Evolutionary conservation across 2,329 filamentous ascomycete species (phyloP).

Genomic region (Colletotrichum lentis): DNA sequence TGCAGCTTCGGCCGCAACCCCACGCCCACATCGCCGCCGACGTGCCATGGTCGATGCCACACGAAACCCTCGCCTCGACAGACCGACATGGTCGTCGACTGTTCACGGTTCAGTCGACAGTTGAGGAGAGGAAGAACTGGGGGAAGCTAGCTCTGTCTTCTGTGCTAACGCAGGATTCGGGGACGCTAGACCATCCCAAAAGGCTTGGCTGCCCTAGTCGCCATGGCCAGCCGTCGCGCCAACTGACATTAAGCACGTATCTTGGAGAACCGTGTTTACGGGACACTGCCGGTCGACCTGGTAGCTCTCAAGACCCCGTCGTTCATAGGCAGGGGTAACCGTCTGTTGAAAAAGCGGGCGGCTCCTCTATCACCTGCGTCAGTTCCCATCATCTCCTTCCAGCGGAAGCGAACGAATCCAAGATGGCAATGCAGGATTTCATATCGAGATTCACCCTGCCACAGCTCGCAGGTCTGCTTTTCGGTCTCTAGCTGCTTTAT

Average conservation of each 20-base stretch:
- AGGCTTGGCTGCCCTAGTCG: background rate
- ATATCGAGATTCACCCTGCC: constrained; percentile 42
- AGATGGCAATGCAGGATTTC: constrained; percentile 42
- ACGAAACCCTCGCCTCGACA: background rate
- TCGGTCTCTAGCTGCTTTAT: constrained; percentile 45
- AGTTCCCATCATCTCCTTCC: background rate
- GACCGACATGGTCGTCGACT: too few species aligned
- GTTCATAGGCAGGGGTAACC: background rate
- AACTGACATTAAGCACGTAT: background rate
- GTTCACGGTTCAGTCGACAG: background rate
- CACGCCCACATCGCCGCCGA: too few species aligned
- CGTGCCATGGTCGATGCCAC: background rate
- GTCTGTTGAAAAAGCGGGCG: background rate
- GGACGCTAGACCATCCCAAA: background rate
- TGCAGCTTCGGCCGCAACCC: background rate
- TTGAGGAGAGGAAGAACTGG: background rate
- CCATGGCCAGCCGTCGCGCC: background rate
- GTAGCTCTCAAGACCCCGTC: background rate
- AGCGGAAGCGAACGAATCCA: constrained; percentile 1
- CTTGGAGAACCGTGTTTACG: background rate
- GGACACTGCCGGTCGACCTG: background rate
- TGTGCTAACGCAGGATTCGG: background rate
- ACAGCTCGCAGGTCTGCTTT: constrained; percentile 41
- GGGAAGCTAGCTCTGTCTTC: background rate
- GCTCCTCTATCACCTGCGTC: background rate